Percentiles rank a stretch among this genome's conserved stretches.
These are phyloP conservation scores for Termitomyces sp. DNA, from an alignment of 768 basidiomycete species.

Conservation along the genomic window DNA sequence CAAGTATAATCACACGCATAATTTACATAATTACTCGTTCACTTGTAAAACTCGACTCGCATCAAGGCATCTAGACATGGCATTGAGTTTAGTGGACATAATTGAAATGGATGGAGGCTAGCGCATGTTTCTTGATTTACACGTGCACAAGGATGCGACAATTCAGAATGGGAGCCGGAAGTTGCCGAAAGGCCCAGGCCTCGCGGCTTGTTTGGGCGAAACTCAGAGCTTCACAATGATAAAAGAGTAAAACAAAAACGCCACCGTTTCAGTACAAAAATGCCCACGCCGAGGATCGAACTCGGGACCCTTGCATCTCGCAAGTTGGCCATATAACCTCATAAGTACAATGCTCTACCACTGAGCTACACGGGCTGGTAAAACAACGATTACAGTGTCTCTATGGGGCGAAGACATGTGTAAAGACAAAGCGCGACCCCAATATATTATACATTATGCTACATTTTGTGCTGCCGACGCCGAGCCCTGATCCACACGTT, in stretches of 20 bases:
- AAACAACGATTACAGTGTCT: neutral
- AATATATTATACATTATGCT: neutral
- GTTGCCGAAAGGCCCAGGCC: no score
- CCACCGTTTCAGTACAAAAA: neutral
- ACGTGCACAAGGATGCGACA: no score
- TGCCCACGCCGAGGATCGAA: constrained; percentile 53
- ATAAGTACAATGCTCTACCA: constrained; percentile 60
- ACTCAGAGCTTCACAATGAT: no score
- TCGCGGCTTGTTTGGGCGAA: no score
- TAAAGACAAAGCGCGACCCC: no score
- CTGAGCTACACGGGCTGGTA: constrained; percentile 48
- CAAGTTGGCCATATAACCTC: constrained; percentile 33
- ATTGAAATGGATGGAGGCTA: no score
- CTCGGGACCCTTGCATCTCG: constrained; percentile 51
- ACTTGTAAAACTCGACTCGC: neutral
- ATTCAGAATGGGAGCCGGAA: no score
- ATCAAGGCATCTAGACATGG: neutral
- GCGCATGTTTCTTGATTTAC: no score
- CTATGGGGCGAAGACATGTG: neutral
- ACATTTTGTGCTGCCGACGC: neutral
- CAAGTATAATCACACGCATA: constrained; percentile 33
- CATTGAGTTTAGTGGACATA: neutral
- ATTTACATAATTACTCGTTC: constrained; percentile 15
- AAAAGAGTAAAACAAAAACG: neutral
- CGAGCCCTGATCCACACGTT: neutral